phyloP scores from a whole-genome alignment of 352 stramenopile species.

The Globisporangium paroecandrum region DNA sequence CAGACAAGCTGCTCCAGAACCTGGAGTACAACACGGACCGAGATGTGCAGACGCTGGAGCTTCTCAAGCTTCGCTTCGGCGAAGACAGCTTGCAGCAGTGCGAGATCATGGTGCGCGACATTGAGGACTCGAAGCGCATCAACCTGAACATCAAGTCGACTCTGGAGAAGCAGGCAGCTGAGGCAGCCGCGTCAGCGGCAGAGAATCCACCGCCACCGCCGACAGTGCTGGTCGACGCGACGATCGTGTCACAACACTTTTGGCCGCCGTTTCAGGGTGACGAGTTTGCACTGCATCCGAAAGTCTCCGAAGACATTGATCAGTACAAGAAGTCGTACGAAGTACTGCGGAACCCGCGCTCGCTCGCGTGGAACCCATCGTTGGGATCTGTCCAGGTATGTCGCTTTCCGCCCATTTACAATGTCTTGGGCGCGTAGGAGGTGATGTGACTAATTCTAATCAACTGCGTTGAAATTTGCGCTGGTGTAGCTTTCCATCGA shows the following conservation, averaged over 20 bases:
- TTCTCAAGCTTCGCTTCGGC: slow-evolving; percentile 97
- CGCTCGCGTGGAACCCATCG: slow-evolving; percentile 91
- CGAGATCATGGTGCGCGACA: slow-evolving; percentile 98
- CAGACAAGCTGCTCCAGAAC: slow-evolving; percentile 94
- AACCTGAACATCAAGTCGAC: slow-evolving; percentile 85
- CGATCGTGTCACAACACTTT: slow-evolving; percentile 97
- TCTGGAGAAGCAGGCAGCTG: slow-evolving; percentile 19
- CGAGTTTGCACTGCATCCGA: slow-evolving; percentile 88
- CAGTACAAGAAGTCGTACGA: slow-evolving; percentile 90
- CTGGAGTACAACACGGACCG: slow-evolving; percentile 93
- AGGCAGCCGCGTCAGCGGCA: neutral
- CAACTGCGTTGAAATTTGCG: slow-evolving; percentile 4
- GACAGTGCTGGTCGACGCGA: slow-evolving; percentile 71
- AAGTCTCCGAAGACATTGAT: slow-evolving; percentile 75
- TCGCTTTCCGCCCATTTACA: neutral
- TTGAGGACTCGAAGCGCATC: slow-evolving; percentile 95
- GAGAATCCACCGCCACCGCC: neutral
- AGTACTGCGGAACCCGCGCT: slow-evolving; percentile 92
- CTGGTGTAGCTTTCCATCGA: slow-evolving; percentile 79
- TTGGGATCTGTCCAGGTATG: slow-evolving; percentile 89
- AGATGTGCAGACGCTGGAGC: slow-evolving; percentile 93
- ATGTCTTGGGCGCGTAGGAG: neutral
- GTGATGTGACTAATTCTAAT: neutral
- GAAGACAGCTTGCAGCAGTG: slow-evolving; percentile 93
- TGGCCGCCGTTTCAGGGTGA: slow-evolving; percentile 95